Base-by-base conservation (phyloP, 495 filamentous ascomycete species). In the Stereocaulon alpinum region DNA sequence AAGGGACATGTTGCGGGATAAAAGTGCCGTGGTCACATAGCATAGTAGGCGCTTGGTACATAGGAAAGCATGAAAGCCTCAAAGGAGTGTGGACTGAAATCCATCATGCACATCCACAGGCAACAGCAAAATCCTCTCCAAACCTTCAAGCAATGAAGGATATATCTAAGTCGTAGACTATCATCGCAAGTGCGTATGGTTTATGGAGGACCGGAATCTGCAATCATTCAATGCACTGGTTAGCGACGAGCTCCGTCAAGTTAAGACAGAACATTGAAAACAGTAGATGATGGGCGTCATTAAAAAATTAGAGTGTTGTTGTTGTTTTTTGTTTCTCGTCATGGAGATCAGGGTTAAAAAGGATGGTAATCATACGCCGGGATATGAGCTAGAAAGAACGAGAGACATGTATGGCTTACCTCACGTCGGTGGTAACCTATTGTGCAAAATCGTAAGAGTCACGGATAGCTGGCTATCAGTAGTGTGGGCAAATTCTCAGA, bases 301-400 rank as follows among this genome's bases (percentile, higher is more conserved):
- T 63, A 80, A 81, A 81, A 81, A 81, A 81, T 81, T 81, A 81
- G 78, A 81, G 78, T 81, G 77, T 79, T 70, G 76, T 80, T 79
- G 76, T 79, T 79, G 74, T 72, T 69, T 73, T 61, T 68, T 75
- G 73, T 79, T 71, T 61, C 72, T 79, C 77, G 68, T 78, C 76
- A 79, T 64, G 45, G 60, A 70, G 70, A 72, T 80, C 70, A 71
- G 78, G 74, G 78, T 81, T 81, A 81, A 81, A 81, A 81, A 81
- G 62, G 37, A 73, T 10, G 7, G 60, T 81, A 71, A 79, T 81
- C 78, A 72, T 78, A 63, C 76, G 77, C 77, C 77, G 66, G 48
- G 22, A 40, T 58, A 41, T 43, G 41, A 49, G 14, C 15, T 40
- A 24, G 24, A 24, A 20, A 24, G 49, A 32, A 37, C 37, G 49